phyloP scores from a whole-genome alignment of 1,284 basidiomycete species.

The Leucoagaricus sp. region DNA sequence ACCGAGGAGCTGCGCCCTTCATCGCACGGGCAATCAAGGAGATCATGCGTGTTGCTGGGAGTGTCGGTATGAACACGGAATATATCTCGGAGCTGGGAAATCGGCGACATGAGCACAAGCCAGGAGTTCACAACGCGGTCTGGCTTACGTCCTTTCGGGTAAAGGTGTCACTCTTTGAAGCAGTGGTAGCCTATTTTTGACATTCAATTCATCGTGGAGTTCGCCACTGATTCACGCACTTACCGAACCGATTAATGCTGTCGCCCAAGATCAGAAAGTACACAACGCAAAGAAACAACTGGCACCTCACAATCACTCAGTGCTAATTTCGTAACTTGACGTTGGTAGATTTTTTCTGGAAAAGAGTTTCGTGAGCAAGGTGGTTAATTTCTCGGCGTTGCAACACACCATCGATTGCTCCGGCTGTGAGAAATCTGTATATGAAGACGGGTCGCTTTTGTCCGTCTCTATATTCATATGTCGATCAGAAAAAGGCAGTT shows the following conservation, averaged over 20 bases:
- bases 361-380: neutral
- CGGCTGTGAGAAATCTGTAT: constrained; percentile 87
- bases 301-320: constrained; percentile 74
- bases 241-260: too few species aligned
- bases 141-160: constrained; percentile 81
- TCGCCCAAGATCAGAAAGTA: neutral
- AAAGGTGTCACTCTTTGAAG: constrained; percentile 83
- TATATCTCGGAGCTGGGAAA: constrained; percentile 78
- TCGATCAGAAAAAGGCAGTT: constrained; percentile 4
- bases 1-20: constrained; percentile 16
- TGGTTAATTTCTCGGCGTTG: neutral
- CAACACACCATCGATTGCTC: constrained; percentile 69
- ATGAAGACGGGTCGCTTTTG: constrained; percentile 93
- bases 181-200: constrained; percentile 41
- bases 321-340: constrained; percentile 96
- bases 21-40: constrained; percentile 76
- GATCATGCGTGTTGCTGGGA: constrained; percentile 89
- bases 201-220: too few species aligned
- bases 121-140: neutral
- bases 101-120: constrained; percentile 6
- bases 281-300: constrained; percentile 13
- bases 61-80: constrained; percentile 86
- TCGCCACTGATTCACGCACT: too few species aligned
- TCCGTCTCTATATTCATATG: constrained; percentile 70
- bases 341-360: constrained; percentile 84